Base-by-base conservation (phyloP, 2,329 filamentous ascomycete genomes). In the Phyllosticta citrichinensis region DNA sequence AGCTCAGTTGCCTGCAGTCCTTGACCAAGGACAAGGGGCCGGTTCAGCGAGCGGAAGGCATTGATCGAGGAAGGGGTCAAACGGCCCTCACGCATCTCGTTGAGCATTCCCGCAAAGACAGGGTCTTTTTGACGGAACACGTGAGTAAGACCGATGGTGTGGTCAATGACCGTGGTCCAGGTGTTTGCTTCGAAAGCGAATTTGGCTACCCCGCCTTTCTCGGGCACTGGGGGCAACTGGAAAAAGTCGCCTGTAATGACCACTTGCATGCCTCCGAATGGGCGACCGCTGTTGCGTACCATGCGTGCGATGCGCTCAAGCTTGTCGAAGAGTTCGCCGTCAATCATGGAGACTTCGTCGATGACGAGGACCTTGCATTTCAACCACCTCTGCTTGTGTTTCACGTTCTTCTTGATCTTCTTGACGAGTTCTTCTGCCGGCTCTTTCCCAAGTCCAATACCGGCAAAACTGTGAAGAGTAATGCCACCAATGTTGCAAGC, bases 321-420 rank as follows among this genome's bases (percentile, higher is more conserved):
- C 73, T 99, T 99, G 77, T 99, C 94, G 66, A 97, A 99, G 0
- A 99, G 80, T 35, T 97, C 92, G 1, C 91, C 94, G 68, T 99
- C 94, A 4, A 99, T 92, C 95, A 99, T 99, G 12, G 94, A 97
- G 3, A 99, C 87, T 72, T 99, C 94, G 74, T 99, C 94, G 67
- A 99, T 84, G 66, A 99, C 82, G 24, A 99, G 81, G 12, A 91
- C 85, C 69, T 92, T 96, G 0, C 91, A 96, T 61, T 86, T 84
- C 65, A 95, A 76, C 95, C 95, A 99, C 51, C 93, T 84, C 65
- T 85, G 87, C 71, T 89, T 93, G 22, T 91, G 91, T 71, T 97
- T 97, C 19, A 83, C 81, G 66, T 97, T 97, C 62, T 86, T 84
- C 67, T 89, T 87, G 67, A 99, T 90, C 80, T 97, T 99, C 73